These are phyloP conservation scores for Cryptococcus floricola DNA, from an alignment of 1,284 basidiomycete genomes.

Conservation along the genomic window DNA sequence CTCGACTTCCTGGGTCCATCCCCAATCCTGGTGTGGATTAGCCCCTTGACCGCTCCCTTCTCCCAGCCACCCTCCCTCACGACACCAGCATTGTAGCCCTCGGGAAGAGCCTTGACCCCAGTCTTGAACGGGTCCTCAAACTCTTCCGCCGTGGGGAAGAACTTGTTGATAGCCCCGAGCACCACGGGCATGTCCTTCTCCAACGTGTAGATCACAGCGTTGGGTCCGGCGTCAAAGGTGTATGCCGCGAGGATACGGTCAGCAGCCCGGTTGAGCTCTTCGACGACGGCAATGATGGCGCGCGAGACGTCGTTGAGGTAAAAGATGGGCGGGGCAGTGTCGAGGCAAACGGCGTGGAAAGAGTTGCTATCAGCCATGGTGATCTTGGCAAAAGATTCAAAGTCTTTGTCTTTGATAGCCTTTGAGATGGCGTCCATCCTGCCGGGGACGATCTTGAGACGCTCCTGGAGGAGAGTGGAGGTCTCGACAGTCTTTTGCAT, in stretches of 20 bases:
- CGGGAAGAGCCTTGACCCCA: conserved; percentile 53
- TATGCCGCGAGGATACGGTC: conserved; percentile 81
- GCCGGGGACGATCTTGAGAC: conserved; percentile 82
- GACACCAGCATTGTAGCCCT: conserved; percentile 74
- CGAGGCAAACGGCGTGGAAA: conserved; percentile 96
- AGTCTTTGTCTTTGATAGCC: conserved; percentile 78
- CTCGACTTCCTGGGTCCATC: conserved; percentile 69
- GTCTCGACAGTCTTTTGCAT: conserved; percentile 98
- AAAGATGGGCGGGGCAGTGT: conserved; percentile 96
- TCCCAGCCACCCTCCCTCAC: conserved; percentile 61
- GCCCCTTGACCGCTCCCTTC: conserved; percentile 71
- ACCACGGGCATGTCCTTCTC: conserved; percentile 74
- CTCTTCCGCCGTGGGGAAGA: conserved; percentile 72
- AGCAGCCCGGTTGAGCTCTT: conserved; percentile 86
- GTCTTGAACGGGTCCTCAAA: conserved; percentile 73
- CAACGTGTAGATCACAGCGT: conserved; percentile 93
- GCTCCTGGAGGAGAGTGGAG: conserved; percentile 79
- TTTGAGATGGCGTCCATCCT: conserved; percentile 77
- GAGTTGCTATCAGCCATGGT: conserved; percentile 98
- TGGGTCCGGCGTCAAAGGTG: conserved; percentile 97
- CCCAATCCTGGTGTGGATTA: conserved; percentile 88
- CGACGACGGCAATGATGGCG: conserved; percentile 77
- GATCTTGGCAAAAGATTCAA: conserved; percentile 80
- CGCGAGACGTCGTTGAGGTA: conserved; percentile 97
- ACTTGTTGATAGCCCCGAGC: conserved; percentile 66